Conservation (phyloP, 495 filamentous ascomycete species). For the Neurospora pannonica region DNA sequence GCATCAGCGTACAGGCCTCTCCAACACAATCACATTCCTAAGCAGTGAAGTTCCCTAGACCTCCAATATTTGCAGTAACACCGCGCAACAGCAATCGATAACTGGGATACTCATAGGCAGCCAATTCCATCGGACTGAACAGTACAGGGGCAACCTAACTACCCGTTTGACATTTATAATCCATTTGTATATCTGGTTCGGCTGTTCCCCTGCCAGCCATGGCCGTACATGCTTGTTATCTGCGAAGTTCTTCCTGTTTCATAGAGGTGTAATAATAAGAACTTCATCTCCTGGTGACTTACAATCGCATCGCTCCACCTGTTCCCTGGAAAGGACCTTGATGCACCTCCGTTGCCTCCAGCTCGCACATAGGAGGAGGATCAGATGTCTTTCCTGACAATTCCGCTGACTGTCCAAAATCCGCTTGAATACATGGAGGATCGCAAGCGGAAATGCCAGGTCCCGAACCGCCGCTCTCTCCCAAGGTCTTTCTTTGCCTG, state of each 20-base stretch:
- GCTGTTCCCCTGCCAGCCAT: background rate
- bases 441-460: background rate
- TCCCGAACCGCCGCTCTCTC: background rate
- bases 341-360: background rate
- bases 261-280: background rate
- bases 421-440: background rate
- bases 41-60: background rate
- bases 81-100: background rate
- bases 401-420: background rate
- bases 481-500: background rate
- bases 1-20: background rate
- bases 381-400: background rate
- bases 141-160: background rate
- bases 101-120: background rate
- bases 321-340: background rate
- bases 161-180: background rate
- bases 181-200: background rate
- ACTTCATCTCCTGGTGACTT: background rate
- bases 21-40: background rate
- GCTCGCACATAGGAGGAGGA: background rate
- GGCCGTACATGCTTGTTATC: background rate
- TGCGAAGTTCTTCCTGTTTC: background rate
- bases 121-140: background rate
- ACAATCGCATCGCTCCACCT: background rate
- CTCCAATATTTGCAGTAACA: background rate